A percentile compares a stretch with the other conserved stretches of the same genome.
These are phyloP conservation scores for Debaryomyces coudertii DNA, from an alignment of 1,139 yeast species.

Conservation along the genomic window DNA sequence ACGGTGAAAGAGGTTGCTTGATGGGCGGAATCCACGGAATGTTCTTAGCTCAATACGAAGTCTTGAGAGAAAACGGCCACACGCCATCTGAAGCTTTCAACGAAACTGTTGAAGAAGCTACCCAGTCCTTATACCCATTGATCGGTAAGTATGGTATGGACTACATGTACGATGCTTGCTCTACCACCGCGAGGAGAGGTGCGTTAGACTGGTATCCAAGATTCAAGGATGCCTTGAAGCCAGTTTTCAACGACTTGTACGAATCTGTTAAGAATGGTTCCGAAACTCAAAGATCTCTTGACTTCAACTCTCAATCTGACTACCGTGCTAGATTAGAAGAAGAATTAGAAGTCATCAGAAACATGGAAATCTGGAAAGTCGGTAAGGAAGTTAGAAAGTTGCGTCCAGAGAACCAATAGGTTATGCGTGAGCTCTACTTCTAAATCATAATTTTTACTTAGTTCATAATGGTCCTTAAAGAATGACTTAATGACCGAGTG, in stretches of 20 bases:
- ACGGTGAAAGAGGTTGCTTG: conserved; percentile 99
- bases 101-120: conserved; percentile 99
- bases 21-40: conserved; percentile 99
- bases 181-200: conserved; percentile 99
- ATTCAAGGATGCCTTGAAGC: conserved; percentile 98
- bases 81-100: conserved; percentile 99
- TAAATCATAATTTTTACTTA: conserved; percentile 5
- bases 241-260: conserved; percentile 95
- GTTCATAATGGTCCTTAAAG: conserved; percentile 31
- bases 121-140: conserved; percentile 98
- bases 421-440: conserved; percentile 7
- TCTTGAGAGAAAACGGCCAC: conserved; percentile 99
- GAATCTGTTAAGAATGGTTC: conserved; percentile 94
- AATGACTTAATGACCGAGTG: conserved; percentile 29
- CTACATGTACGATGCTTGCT: conserved; percentile 99
- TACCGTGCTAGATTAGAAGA: conserved; percentile 96
- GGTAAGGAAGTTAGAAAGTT: conserved; percentile 99
- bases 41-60: conserved; percentile 99
- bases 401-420: conserved; percentile 96
- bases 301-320: conserved; percentile 96
- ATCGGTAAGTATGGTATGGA: conserved; percentile 99
- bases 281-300: conserved; percentile 97
- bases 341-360: conserved; percentile 91
- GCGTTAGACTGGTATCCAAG: conserved; percentile 99
- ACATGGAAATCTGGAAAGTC: conserved; percentile 98